These are phyloP conservation scores for Chytriomyces hyalinus DNA, from an alignment of 192 early-diverging fungal species.

Conservation along the genomic window DNA sequence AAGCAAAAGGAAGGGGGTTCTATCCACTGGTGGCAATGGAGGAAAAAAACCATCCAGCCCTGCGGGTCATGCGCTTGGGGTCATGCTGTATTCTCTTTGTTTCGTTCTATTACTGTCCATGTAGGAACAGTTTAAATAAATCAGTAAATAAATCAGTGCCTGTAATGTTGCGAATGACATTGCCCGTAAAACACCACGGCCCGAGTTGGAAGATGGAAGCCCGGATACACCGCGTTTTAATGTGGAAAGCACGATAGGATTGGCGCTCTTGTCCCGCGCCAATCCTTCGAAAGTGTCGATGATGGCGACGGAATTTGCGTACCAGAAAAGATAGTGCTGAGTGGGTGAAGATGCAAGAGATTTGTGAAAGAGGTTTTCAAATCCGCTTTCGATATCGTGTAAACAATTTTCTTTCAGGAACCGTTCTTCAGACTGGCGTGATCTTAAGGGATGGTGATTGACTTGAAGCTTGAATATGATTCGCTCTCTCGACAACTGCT, in stretches of 20 bases:
- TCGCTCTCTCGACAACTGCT: constrained; percentile 19
- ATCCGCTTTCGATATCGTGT: background rate
- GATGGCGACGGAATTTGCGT: constrained; percentile 71
- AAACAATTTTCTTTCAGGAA: constrained; percentile 11
- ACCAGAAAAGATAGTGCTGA: constrained; percentile 56
- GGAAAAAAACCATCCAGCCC: too few species aligned
- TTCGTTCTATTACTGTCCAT: too few species aligned
- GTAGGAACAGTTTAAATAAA: too few species aligned
- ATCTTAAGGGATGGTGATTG: constrained; percentile 93
- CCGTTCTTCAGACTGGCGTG: constrained; percentile 68
- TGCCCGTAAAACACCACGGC: too few species aligned
- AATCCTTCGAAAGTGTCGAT: constrained; percentile 51
- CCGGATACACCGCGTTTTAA: constrained; percentile 69
- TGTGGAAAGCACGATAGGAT: too few species aligned
- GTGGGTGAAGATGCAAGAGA: constrained; percentile 53
- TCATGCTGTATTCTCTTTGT: too few species aligned
- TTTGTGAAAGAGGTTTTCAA: constrained; percentile 36
- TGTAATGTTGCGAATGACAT: too few species aligned
- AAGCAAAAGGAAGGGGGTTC: constrained; percentile 32
- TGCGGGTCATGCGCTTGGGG: too few species aligned
- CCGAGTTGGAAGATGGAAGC: background rate
- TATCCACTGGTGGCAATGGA: too few species aligned
- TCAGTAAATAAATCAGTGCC: too few species aligned
- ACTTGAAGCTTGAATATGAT: constrained; percentile 44
- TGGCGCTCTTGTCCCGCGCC: background rate